A percentile compares a stretch with the other conserved stretches of the same genome.
Evolutionary conservation across 225 moss, liverwort and hornwort species (phyloP).

Genomic region (Polytrichum formosum): DNA sequence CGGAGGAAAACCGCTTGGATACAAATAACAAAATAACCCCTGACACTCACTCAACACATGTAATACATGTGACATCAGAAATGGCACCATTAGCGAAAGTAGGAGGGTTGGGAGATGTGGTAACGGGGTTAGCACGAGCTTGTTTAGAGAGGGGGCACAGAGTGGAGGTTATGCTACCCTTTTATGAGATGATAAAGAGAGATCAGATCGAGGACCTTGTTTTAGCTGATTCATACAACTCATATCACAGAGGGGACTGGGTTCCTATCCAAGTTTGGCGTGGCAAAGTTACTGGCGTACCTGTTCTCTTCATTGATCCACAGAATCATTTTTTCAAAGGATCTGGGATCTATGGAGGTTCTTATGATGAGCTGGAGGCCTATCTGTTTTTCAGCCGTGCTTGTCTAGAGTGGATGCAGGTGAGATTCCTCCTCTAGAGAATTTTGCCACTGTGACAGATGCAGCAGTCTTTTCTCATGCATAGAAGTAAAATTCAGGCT

Average conservation of each 20-base stretch:
- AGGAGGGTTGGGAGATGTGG: constrained; percentile 48
- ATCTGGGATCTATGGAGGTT: constrained; percentile 36
- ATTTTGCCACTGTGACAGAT: too few species aligned
- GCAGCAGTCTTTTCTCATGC: too few species aligned
- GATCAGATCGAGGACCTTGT: constrained; percentile 26
- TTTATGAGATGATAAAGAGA: constrained; percentile 33
- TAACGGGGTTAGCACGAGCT: constrained; percentile 45
- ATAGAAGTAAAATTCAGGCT: too few species aligned
- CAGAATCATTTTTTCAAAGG: constrained; percentile 39
- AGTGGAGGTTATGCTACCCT: constrained; percentile 47
- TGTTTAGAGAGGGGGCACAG: constrained; percentile 48
- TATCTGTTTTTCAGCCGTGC: constrained; percentile 48
- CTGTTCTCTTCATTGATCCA: constrained; percentile 35
- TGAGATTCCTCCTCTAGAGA: background rate
- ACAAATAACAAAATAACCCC: constrained; percentile 1
- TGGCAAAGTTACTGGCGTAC: constrained; percentile 40
- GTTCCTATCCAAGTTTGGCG: constrained; percentile 25
- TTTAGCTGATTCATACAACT: constrained; percentile 31
- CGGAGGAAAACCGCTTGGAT: constrained; percentile 2
- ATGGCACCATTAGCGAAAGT: constrained; percentile 56
- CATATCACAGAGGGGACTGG: constrained; percentile 40
- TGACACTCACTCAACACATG: constrained; percentile 21
- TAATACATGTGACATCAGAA: constrained; percentile 48
- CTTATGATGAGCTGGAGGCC: constrained; percentile 46
- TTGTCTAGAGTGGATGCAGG: constrained; percentile 49